Base-by-base conservation (phyloP, 192 early-diverging fungal genomes). In the Umbelopsis vinacea region DNA sequence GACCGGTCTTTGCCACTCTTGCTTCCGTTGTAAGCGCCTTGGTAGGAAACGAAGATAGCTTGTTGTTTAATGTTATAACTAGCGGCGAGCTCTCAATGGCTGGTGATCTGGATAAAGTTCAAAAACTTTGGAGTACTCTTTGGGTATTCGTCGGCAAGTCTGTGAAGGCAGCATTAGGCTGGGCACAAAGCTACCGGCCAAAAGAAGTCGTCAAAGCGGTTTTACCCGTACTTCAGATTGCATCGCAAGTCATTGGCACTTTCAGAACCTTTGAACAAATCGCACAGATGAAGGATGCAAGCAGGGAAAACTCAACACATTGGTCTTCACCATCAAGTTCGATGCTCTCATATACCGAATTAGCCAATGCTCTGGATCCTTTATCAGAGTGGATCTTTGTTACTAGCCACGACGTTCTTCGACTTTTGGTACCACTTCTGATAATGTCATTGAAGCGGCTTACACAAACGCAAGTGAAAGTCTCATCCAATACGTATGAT, bases 321-420 rank as follows among this genome's bases (percentile, higher is more conserved):
- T 70, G 69, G 69, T 70, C 69, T 12, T 70, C 69, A 14, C 69
- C 52, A 63, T 63, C 57, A 17, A 17, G 15, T 19, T 14, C 57
- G 6, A 29, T 37, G 24, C 48, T 54, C 9, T 70, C 69, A 5
- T 48, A 70, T 24, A 52, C 29, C n/a, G 53, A 50, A 35, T 46
- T 70, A 10, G 69, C 48, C 12, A 14, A 66, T 17, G 35, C 52
- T 0, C 33, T 71, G 22, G 70, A 81, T 47, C 43, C 72, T 35
- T 29, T 81, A 21, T 81, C 79, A 29, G 38, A 66, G 2, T 81
- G 79, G 79, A 71, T 76, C 24, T 76, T 70, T 35, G 79, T 76
- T 4, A 81, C 71, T 14, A 68, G 75, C 7, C 24, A 52, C 3
- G 57, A 69, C 4, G 46, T 81, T 40, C 45, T 81, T 17, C 63